These are phyloP conservation scores for Erythrobasidium hasegawianum DNA, from an alignment of 1,284 basidiomycete genomes.

Conservation along the genomic window DNA sequence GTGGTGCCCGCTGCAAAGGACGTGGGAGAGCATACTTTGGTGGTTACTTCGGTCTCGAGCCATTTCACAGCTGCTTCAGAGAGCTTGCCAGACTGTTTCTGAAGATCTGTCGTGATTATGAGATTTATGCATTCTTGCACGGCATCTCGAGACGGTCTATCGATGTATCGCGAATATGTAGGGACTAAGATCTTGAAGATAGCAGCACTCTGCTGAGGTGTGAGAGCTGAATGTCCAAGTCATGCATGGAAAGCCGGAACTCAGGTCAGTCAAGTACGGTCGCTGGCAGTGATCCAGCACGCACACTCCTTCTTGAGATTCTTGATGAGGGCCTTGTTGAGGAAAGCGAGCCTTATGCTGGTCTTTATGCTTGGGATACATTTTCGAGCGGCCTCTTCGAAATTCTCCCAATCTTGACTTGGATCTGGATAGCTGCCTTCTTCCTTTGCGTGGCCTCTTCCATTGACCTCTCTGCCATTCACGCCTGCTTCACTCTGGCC, in stretches of 20 bases:
- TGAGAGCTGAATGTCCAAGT: constrained; percentile 6
- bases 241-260: not conserved
- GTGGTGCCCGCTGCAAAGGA: constrained; percentile 10
- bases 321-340: constrained; percentile 10
- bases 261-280: not conserved
- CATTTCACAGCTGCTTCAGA: constrained; percentile 27
- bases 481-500: constrained; percentile 1
- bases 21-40: constrained; percentile 12
- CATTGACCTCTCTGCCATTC: not conserved
- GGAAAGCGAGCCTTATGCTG: constrained; percentile 1
- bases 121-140: constrained; percentile 11
- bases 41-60: constrained; percentile 27
- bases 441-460: not conserved
- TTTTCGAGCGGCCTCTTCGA: constrained; percentile 24
- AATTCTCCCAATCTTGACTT: constrained; percentile 25
- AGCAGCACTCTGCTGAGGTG: constrained; percentile 24
- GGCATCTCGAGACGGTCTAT: constrained; percentile 14
- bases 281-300: not conserved
- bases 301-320: constrained; percentile 18
- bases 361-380: constrained; percentile 15
- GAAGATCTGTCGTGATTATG: constrained; percentile 12
- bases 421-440: constrained; percentile 17
- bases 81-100: constrained; percentile 20
- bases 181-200: constrained; percentile 25
- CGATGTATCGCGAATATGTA: constrained; percentile 28